Evolutionary conservation across 2,329 filamentous ascomycete genomes (phyloP), one percentile per base, ranked within the genome.

Genomic region (Catunica adiposa): DNA sequence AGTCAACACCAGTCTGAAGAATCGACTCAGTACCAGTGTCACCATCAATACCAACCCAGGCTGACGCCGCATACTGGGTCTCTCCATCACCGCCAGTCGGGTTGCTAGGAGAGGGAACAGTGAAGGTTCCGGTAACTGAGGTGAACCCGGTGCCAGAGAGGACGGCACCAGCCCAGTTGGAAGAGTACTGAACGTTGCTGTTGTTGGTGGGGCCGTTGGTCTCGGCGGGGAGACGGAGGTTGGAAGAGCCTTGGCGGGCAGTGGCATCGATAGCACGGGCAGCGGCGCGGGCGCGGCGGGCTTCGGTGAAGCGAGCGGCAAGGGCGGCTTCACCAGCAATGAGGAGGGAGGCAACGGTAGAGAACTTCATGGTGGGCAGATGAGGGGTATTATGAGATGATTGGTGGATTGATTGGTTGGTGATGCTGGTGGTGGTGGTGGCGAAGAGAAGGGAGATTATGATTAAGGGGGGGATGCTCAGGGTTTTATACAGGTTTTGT

Each of bases 41-140:
- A n/a, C 71, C 71, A 37, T 74, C 71, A 51, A 74, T 73, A 14
- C 71, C 71, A 9, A 74, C 71, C 71, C 71, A 73, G 8, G 69
- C 69, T 7, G 70, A 61, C 60, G 59, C 26, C 63, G 64, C 9
- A 60, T 65, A 56, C 55, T 52, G 23, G 5, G 48, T 53, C 20
- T 40, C 4, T 2, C n/a, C 5, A 5, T 14, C 17, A 9, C 48
- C 55, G 17, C 48, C 48, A 14, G 48, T 14, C 5, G 55, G 55
- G n/a, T 37, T 11, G 5, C 22, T 20, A 29, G 40, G 48, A 6
- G 48, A 37, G 26, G 64, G 64, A 2, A 66, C 63, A 6, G 59
- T 64, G 54, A 66, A 62, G 53, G 64, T 66, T 8, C 64, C 64
- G 26, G 60, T 60, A 9, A 66, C 63, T 15, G 61, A 59, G 58